Conservation (phyloP, 2,329 filamentous ascomycete species). For the Ascochyta koolunga region DNA sequence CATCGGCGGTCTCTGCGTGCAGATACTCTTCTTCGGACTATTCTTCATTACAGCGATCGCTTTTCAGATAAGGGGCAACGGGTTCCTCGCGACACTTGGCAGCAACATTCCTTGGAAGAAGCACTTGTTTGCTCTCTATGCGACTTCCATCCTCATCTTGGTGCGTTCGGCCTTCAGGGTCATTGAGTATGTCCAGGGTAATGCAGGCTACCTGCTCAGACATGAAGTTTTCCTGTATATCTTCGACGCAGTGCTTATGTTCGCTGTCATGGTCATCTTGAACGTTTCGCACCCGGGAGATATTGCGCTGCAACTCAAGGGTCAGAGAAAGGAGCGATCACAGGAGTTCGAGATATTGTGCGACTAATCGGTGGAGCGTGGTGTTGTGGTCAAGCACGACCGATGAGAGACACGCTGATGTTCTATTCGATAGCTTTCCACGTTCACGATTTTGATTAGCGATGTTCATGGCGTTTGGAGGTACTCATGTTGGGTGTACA, state of each 20-base stretch:
- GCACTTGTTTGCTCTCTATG: slow-evolving; percentile 53
- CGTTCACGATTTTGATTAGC: background rate
- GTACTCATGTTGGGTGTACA: background rate
- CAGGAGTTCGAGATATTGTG: slow-evolving; percentile 2
- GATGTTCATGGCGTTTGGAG: background rate
- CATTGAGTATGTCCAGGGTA: slow-evolving; percentile 56
- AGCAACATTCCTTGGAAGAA: slow-evolving; percentile 32
- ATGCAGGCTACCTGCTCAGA: slow-evolving; percentile 51
- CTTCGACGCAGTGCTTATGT: slow-evolving; percentile 55
- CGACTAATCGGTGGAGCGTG: background rate
- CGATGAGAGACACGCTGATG: background rate
- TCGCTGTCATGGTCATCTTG: slow-evolving; percentile 50
- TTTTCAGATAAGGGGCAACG: slow-evolving; percentile 18
- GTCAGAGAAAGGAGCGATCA: background rate
- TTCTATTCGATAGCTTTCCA: background rate
- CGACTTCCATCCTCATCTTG: slow-evolving; percentile 54
- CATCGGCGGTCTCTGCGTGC: slow-evolving; percentile 54
- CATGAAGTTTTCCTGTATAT: slow-evolving; percentile 54
- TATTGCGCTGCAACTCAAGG: slow-evolving; percentile 18
- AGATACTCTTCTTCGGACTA: slow-evolving; percentile 56
- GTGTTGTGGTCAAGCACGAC: background rate
- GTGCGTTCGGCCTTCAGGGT: slow-evolving; percentile 57
- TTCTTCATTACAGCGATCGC: slow-evolving; percentile 47
- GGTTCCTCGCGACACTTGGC: slow-evolving; percentile 1
- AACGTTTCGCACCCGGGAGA: slow-evolving; percentile 45